Conservation (phyloP, 2,329 filamentous ascomycete genomes). For the Eurotiales sp. region DNA sequence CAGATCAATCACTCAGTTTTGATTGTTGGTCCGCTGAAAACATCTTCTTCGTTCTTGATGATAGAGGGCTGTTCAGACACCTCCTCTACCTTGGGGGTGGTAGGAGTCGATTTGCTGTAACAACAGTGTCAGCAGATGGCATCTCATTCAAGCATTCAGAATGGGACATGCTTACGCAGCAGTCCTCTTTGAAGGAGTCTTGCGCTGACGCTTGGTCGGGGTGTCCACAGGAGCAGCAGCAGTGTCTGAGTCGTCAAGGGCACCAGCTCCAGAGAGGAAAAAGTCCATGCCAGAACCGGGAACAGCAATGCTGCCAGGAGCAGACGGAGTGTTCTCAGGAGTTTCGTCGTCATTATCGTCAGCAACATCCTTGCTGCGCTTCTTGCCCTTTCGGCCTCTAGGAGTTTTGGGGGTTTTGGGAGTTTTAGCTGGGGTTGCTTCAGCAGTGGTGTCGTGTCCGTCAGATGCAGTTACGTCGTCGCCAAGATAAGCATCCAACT, state of each 20-base stretch:
- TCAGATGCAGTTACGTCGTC: background rate
- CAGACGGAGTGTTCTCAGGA: background rate
- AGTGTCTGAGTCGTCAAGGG: slow-evolving; percentile 6
- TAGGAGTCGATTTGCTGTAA: background rate
- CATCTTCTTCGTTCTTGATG: background rate
- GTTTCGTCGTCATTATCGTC: background rate
- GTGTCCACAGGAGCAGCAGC: slow-evolving; percentile 18
- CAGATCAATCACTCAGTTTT: slow-evolving; percentile 2
- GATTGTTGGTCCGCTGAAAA: background rate
- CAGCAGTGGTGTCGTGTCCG: background rate
- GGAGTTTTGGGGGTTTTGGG: slow-evolving; percentile 1
- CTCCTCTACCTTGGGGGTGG: background rate
- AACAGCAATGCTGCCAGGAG: too few relatives aligned
- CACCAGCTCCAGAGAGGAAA: slow-evolving; percentile 1
- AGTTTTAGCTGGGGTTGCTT: background rate
- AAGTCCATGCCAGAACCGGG: background rate
- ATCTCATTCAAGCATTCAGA: too few relatives aligned
- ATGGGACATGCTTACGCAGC: slow-evolving; percentile 1
- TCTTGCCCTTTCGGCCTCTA: slow-evolving; percentile 6
- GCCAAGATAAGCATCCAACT: slow-evolving; percentile 23
- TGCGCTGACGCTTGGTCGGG: slow-evolving; percentile 21
- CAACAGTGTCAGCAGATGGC: background rate
- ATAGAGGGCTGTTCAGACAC: background rate
- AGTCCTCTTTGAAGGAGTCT: slow-evolving; percentile 19
- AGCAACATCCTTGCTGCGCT: slow-evolving; percentile 22